These are phyloP conservation scores for Hericium rajendrae DNA, from an alignment of 768 basidiomycete genomes.

Conservation along the genomic window DNA sequence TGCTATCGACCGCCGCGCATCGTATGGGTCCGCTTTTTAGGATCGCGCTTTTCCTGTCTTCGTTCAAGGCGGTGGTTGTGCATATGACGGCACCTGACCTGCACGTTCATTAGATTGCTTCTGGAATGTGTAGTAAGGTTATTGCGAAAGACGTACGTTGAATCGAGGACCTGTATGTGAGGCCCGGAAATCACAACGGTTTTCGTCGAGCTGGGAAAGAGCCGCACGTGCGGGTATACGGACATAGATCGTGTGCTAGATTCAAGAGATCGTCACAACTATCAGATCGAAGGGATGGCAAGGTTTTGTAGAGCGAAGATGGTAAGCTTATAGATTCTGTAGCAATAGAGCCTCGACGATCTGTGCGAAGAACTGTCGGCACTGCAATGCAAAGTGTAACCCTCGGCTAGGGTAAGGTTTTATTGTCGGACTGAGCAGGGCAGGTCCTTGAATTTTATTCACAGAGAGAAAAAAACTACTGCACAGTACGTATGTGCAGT, in stretches of 20 bases:
- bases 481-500: too few species aligned
- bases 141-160: slow-evolving; percentile 32
- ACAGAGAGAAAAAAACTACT: too few species aligned
- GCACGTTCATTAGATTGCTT: slow-evolving; percentile 9
- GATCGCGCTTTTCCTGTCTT: slow-evolving; percentile 22
- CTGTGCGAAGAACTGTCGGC: too few species aligned
- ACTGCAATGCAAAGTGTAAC: too few species aligned
- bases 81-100: slow-evolving; percentile 45
- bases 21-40: slow-evolving; percentile 48
- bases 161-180: slow-evolving; percentile 51
- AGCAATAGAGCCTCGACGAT: too few species aligned
- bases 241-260: neutral
- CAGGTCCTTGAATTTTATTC: too few species aligned
- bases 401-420: too few species aligned
- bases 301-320: too few species aligned
- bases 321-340: too few species aligned
- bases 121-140: neutral
- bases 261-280: too few species aligned
- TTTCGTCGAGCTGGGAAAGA: slow-evolving; percentile 29
- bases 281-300: too few species aligned
- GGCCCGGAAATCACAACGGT: slow-evolving; percentile 47
- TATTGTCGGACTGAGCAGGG: too few species aligned
- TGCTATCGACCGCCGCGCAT: slow-evolving; percentile 42
- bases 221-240: slow-evolving; percentile 37
- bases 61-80: slow-evolving; percentile 30